Evolutionary conservation across 2,329 filamentous ascomycete species (phyloP), one percentile per base, ranked within the genome.

Genomic region (Achaetomium macrosporum): DNA sequence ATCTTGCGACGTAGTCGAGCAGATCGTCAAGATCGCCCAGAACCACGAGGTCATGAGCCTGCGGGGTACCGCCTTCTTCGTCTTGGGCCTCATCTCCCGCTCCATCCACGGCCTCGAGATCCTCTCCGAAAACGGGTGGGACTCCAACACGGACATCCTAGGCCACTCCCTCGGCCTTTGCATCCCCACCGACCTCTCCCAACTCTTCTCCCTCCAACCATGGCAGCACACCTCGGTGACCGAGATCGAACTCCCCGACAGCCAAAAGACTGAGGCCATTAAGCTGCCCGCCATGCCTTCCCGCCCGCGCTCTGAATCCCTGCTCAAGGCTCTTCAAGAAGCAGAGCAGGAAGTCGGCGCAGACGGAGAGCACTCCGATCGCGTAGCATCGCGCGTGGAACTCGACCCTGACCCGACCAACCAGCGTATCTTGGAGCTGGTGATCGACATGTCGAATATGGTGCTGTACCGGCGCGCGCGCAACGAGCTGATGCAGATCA

Each of bases 61-160:
- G 63, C 82, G 95, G 42, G 93, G 95, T 36, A 99, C 95, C 0
- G 93, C 93, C 1, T 97, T 97, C 69, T 99, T 96, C 64, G 93
- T 96, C 0, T 73, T 99, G 0, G 93, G 93, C 0, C 74, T 99
- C 53, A 92, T 99, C 51, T 96, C 91, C 1, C 81, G 93, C 50
- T 97, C 92, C 47, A 78, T 90, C 9, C 92, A 96, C 64, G 93
- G 93, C 0, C 81, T 97, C 25, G 90, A 96, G 68, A 96, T 97
- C 54, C 73, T 99, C 13, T 85, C 87, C 1, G 89, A 95, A 64
- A 78, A 88, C 64, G 91, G 91, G 11, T 99, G 95, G 95, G 91
- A 96, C 63, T 88, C 90, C 10, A 92, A 90, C 55, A 87, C 90
- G 16, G 92, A 90, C 54, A 81, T 84, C 25, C 80, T 90, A 65